Conservation (phyloP, 768 basidiomycete genomes). For the Lentinula detonsa region DNA sequence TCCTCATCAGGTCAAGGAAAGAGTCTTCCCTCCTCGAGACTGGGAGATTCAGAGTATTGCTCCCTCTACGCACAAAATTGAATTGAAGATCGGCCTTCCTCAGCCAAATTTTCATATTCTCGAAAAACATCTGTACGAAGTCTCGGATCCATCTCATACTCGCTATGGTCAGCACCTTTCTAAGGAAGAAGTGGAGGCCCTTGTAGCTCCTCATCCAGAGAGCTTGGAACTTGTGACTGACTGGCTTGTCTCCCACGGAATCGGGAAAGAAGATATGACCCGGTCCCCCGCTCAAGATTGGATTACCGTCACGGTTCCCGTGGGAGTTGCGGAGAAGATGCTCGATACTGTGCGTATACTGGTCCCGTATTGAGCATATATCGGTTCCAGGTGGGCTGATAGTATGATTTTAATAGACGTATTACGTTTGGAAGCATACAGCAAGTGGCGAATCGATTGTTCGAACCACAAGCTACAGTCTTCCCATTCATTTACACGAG, state of each 20-base stretch:
- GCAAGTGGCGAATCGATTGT: slow-evolving; percentile 47
- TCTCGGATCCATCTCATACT: slow-evolving; percentile 50
- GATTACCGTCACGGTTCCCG: slow-evolving; percentile 54
- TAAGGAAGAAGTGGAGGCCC: slow-evolving; percentile 57
- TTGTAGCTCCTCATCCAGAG: slow-evolving; percentile 52
- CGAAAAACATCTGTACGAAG: slow-evolving; percentile 48
- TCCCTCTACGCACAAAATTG: slow-evolving; percentile 37
- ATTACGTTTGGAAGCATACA: slow-evolving; percentile 54
- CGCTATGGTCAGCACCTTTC: slow-evolving; percentile 55
- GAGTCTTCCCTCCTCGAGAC: slow-evolving; percentile 37
- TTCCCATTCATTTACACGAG: not conserved
- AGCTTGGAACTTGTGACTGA: slow-evolving; percentile 48
- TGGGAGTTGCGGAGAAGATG: slow-evolving; percentile 60
- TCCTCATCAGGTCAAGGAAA: slow-evolving; percentile 41
- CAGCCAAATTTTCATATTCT: slow-evolving; percentile 44
- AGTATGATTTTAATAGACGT: slow-evolving; percentile 35
- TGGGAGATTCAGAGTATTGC: slow-evolving; percentile 42
- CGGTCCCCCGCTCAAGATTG: slow-evolving; percentile 67
- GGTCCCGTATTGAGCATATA: not conserved
- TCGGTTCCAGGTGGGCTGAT: not conserved
- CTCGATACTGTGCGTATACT: slow-evolving; percentile 50
- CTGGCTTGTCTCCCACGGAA: slow-evolving; percentile 56
- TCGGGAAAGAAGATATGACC: slow-evolving; percentile 37
- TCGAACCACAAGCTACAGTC: slow-evolving; percentile 44
- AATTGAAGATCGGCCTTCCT: slow-evolving; percentile 52